phyloP scores from a whole-genome alignment of 768 basidiomycete genomes.

The Galerina marginata region DNA sequence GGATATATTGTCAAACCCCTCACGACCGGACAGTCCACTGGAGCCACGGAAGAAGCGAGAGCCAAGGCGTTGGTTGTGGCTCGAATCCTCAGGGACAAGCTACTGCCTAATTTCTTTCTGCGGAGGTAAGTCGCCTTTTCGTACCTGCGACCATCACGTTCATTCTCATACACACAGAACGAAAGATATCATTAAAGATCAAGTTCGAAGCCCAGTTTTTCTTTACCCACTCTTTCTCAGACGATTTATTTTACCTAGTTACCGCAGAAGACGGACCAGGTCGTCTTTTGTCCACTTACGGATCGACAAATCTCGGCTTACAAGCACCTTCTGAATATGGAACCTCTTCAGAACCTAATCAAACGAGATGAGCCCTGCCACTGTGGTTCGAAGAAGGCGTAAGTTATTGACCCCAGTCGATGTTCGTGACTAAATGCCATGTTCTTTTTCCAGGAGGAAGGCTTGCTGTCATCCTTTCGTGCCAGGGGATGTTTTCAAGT shows the following conservation, averaged over 20 bases:
- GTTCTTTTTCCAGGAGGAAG: slow-evolving; percentile 40
- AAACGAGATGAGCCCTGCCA: slow-evolving; percentile 73
- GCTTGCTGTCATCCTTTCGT: slow-evolving; percentile 51
- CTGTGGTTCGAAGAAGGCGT: slow-evolving; percentile 71
- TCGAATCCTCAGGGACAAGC: slow-evolving; percentile 59
- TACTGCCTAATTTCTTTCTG: slow-evolving; percentile 85
- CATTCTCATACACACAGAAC: slow-evolving; percentile 49
- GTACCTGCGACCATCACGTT: background rate
- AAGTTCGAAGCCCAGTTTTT: slow-evolving; percentile 42
- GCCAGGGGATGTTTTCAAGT: slow-evolving; percentile 74
- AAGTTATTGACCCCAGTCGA: slow-evolving; percentile 21
- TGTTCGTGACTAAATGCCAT: background rate
- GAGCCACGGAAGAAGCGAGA: slow-evolving; percentile 66
- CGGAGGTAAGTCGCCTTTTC: slow-evolving; percentile 55
- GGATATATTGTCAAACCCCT: slow-evolving; percentile 72
- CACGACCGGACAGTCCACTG: slow-evolving; percentile 67
- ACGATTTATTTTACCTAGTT: slow-evolving; percentile 51
- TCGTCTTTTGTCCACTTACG: slow-evolving; percentile 93
- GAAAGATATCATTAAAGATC: slow-evolving; percentile 76
- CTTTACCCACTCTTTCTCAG: background rate
- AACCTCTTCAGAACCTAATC: slow-evolving; percentile 73
- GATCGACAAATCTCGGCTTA: slow-evolving; percentile 73
- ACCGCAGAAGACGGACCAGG: slow-evolving; percentile 86
- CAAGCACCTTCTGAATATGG: slow-evolving; percentile 66
- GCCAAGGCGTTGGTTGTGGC: slow-evolving; percentile 65